Base-by-base conservation (phyloP, 1,284 basidiomycete species). In the Ceratobasidium sp. region DNA sequence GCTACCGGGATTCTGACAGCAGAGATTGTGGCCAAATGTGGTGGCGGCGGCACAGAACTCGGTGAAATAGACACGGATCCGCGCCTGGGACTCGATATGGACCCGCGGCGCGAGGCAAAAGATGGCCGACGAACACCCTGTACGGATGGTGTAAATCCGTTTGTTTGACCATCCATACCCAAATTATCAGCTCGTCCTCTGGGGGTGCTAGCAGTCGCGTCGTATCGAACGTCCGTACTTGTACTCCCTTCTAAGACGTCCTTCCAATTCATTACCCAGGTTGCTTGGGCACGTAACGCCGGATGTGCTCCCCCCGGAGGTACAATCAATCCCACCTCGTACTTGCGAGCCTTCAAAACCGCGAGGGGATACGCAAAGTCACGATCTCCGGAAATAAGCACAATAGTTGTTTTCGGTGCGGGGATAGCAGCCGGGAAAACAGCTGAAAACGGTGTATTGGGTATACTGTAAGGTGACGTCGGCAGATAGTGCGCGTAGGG, bases 241-340 rank as follows among this genome's bases (percentile, higher is more conserved):
- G 25, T 23, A 4, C 23, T 52, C 4, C 14, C 30, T 19, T 56
- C 64, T 19, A 57, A n/a, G 2, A 68, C 46, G 41, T 56, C 56
- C 23, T 68, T 58, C 64, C 64, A 56, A 27, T 56, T 68, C 44
- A 56, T 54, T n/a, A 58, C 53, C 56, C 64, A 58, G 44, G 42
- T 68, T 33, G 54, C 54, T 54, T 58, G 64, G 27, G 64, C 56
- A 49, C 64, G 56, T 21, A 58, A 36, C 2, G 64, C 64, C 9
- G 54, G 64, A 27, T 56, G 64, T 9, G 64, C 54, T 19, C 54
- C 56, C 8, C 64, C 84, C 69, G 74, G 71, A 69, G 71, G 71
- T 25, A 69, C 64, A 19, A 72, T 53, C 44, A 74, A 52, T 21
- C 72, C 56, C 1, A 73, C 67, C 1, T 59, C 60, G 49, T 70